These are phyloP conservation scores for Flagelloscypha sp. DNA, from an alignment of 768 basidiomycete species.

Conservation along the genomic window DNA sequence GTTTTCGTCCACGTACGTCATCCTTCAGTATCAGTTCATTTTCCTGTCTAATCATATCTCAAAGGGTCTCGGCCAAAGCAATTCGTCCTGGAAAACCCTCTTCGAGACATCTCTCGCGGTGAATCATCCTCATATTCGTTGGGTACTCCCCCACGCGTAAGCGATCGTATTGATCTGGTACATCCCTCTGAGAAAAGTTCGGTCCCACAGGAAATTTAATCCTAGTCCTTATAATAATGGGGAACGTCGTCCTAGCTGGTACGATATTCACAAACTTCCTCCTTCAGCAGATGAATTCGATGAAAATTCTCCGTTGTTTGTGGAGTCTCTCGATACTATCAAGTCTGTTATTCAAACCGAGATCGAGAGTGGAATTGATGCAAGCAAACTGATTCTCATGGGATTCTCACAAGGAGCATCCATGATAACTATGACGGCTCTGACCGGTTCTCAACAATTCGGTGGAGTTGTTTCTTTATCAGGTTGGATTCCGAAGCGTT, in stretches of 20 bases:
- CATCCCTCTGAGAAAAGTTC: too few relatives aligned
- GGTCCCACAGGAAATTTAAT: too few relatives aligned
- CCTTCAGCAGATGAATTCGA: slow-evolving; percentile 29
- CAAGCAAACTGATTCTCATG: slow-evolving; percentile 36
- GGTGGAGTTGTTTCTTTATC: slow-evolving; percentile 35
- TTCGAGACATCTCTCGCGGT: slow-evolving; percentile 25
- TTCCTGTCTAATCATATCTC: not conserved
- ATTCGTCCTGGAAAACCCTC: slow-evolving; percentile 26
- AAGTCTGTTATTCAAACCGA: slow-evolving; percentile 31
- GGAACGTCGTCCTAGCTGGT: slow-evolving; percentile 30
- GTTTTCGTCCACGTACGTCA: slow-evolving; percentile 62
- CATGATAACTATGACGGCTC: slow-evolving; percentile 31
- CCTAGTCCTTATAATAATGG: slow-evolving; percentile 22
- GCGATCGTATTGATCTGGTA: too few relatives aligned
- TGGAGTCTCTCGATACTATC: slow-evolving; percentile 26
- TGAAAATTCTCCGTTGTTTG: slow-evolving; percentile 22
- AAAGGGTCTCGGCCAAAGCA: slow-evolving; percentile 33
- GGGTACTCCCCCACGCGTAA: slow-evolving; percentile 38
- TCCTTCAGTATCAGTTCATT: not conserved
- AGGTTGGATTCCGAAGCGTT: slow-evolving; percentile 35
- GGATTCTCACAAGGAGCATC: slow-evolving; percentile 44
- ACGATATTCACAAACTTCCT: slow-evolving; percentile 29
- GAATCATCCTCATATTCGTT: slow-evolving; percentile 29
- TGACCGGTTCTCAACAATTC: slow-evolving; percentile 32
- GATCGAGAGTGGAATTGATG: slow-evolving; percentile 31